Evolutionary conservation across 345 rosid species (phyloP), one percentile per base, ranked within the genome.

Genomic region (Luvunga scandens): DNA sequence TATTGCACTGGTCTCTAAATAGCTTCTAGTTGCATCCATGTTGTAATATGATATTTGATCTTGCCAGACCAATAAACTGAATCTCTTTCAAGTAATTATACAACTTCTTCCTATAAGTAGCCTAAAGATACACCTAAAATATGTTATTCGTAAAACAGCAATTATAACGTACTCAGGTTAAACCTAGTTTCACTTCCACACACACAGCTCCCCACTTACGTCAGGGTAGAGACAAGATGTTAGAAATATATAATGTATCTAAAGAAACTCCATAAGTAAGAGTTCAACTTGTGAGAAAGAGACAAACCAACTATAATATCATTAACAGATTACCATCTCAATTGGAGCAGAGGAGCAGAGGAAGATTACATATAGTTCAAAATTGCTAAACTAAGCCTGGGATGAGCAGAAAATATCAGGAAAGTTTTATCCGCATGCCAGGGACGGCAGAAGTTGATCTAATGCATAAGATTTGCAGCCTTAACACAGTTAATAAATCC

Each of bases 201-300:
- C 33, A n/a, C 53, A 25, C 56, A 34, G 24, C 16, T 59, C 76
- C 30, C 60, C 55, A 38, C 33, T 60, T 9, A 38, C 16, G 13
- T 36, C 14, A 73, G 25, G 67, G 25, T 7, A 25, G 56, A 39
- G 48, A 73, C 38, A 18, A 60, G 9, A 59, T 60, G 66, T 2
- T 28, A 60, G 76, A 72, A 50, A 72, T 50, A 25, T 73, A 38
- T 24, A 73, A 38, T 38, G 34, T 34, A 60, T 38, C 21, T 59
- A 8, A 60, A 73, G 66, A 59, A 70, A 70, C 73, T 39, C 56
- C 76, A 36, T 18, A 55, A 72, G 63, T 56, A 73, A 73, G 12
- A 73, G 33, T 36, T 9, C 66, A 8, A 13, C 66, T 34, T 22
- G 31, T 59, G 21, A 2, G 24, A 55, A 12, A 36, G 64, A 59